Evolutionary conservation across 140 eudicot genomes (phyloP).

Genomic region (Stevia rebaudiana): DNA sequence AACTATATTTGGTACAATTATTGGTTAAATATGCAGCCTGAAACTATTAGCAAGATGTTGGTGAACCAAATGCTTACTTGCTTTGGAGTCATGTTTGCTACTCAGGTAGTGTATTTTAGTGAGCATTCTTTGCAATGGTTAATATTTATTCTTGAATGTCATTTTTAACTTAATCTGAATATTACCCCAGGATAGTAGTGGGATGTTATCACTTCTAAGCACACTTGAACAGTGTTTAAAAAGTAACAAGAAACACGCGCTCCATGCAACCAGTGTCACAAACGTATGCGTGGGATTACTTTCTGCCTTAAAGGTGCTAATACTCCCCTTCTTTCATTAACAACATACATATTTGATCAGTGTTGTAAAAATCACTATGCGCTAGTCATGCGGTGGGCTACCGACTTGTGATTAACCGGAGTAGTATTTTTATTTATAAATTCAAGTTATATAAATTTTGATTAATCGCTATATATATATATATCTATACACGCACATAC

Average conservation of each 20-base stretch:
- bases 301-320: slow-evolving; percentile 82
- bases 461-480: no score
- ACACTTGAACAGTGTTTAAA: slow-evolving; percentile 72
- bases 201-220: slow-evolving; percentile 78
- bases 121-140: not conserved
- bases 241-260: slow-evolving; percentile 64
- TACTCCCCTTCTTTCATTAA: slow-evolving; percentile 6
- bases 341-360: slow-evolving; percentile 2
- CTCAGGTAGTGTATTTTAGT: slow-evolving; percentile 56
- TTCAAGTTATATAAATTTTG: no score
- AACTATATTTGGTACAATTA: slow-evolving; percentile 13
- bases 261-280: slow-evolving; percentile 64
- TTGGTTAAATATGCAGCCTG: slow-evolving; percentile 59
- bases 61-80: slow-evolving; percentile 93
- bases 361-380: no score
- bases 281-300: slow-evolving; percentile 91
- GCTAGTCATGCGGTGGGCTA: no score
- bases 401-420: no score
- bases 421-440: no score
- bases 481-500: no score
- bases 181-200: slow-evolving; percentile 84
- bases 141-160: slow-evolving; percentile 10
- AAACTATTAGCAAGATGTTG: slow-evolving; percentile 85
- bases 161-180: slow-evolving; percentile 22
- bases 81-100: slow-evolving; percentile 87